Base-by-base conservation (phyloP, 192 early-diverging fungal genomes). In the Coemansia sp. region DNA sequence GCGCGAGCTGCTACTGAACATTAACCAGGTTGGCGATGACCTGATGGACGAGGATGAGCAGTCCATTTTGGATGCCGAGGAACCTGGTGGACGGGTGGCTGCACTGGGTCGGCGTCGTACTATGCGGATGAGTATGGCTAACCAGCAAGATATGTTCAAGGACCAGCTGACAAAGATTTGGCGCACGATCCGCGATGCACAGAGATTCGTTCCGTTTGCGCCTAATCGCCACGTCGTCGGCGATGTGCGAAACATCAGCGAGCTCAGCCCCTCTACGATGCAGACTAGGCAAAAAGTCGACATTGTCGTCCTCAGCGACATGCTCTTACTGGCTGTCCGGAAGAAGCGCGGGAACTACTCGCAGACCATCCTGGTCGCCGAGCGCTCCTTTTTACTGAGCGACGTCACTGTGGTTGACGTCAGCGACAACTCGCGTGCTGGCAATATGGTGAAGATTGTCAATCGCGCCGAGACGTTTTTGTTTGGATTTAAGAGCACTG, bases 331-430 rank as follows among this genome's bases (percentile, higher is more conserved):
- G 38, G 90, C 91, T 0, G 86, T 85, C 10, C 89, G 90, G 59
- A 93, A 92, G 69, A 93, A 92, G 64, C 89, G 90, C 59, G 84
- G 85, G 4, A 86, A 87, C 58, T 81, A 83, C 49, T 75, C 88
- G 35, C 90, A 90, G 63, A 80, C 82, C 24, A 84, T 90, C 58
- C 71, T 95, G 59, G 85, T 95, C 13, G 91, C 93, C 1, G 95
- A 97, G 65, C 86, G 89, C 58, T 92, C 91, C 49, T 95, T 89
- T 84, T 56, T 69, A 8, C 69, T 97, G 20, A 73, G 84, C n/a
- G 93, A 96, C 22, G 88, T 96, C 22, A 90, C 87, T 0, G 81
- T 97, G 3, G 87, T 92, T 20, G 97, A 99, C 56, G 84, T 95
- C 66, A 90, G 90, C 76, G 94, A 97, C 65, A 86, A 91, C 0